Base-by-base conservation (phyloP, 495 filamentous ascomycete genomes). In the Aspergillus saccharolyticus region DNA sequence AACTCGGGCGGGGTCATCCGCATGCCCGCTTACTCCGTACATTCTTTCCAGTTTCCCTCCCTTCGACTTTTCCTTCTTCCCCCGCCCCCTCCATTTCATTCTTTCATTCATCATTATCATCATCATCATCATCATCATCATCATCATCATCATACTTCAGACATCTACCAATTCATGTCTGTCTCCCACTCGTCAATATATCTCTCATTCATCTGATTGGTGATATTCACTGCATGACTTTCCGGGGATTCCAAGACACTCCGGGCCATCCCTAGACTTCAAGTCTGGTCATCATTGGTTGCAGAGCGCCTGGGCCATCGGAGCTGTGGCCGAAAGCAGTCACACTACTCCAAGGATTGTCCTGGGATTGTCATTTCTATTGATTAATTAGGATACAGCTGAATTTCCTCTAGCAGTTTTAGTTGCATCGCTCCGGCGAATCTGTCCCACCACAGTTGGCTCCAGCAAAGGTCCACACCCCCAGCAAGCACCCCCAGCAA, bases 321-420 rank as follows among this genome's bases (percentile, higher is more conserved):
- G 60, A 62, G 60, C n/a, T 53, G 21, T 58, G 33, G 39, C 52
- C 42, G 0, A 54, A 54, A 54, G 18, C 39, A 54, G 52, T n/a
- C 10, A 42, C 18, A 21, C 50, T 39, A 18, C 17, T 33, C 12
- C 19, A n/a, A 9, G 3, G 19, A 44, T 17, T 47, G 45, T 20
- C 18, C 18, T 21, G 45, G 45, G 25, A 30, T 30, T 30, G 25
- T 30, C 25, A 10, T 10, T 10, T 30, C 10, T 30, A 30, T 30
- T 30, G 25, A 30, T 30, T 30, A 30, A 30, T 4, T 30, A n/a
- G 25, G 10, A 30, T 30, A 4, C 25, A 30, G n/a, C 25, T 4
- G 10, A 30, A 30, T 4, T 30, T 4, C 25, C 25, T 30, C 25
- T 30, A 16, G 46, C 20, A 22, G 12, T 22, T 7, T 15, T n/a